phyloP scores from a whole-genome alignment of 306 rosid species.

The Prunus dulcis region DNA sequence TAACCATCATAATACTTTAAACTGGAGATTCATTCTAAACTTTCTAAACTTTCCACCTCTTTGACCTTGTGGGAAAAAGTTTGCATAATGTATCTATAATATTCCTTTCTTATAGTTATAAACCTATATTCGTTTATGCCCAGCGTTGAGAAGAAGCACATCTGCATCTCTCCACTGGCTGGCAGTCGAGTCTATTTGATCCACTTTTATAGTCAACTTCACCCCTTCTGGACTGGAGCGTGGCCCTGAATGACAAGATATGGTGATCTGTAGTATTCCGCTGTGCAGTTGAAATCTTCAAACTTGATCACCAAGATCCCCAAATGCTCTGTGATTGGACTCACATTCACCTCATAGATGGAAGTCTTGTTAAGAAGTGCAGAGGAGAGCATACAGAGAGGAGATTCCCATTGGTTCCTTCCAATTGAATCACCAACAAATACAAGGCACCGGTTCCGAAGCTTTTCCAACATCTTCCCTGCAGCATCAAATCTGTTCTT shows the following conservation, averaged over 20 bases:
- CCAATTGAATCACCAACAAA: slow-evolving; percentile 92
- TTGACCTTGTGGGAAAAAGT: too few species aligned
- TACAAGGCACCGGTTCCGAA: slow-evolving; percentile 46
- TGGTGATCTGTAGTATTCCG: slow-evolving; percentile 84
- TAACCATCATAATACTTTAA: background rate
- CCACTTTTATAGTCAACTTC: slow-evolving; percentile 59
- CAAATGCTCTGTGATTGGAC: slow-evolving; percentile 67
- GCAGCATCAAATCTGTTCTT: slow-evolving; percentile 62
- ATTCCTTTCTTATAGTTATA: background rate
- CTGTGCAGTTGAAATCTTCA: slow-evolving; percentile 72
- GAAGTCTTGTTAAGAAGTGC: slow-evolving; percentile 46
- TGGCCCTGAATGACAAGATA: slow-evolving; percentile 78
- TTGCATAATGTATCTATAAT: background rate
- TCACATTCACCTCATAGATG: slow-evolving; percentile 70
- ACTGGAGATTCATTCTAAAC: too few species aligned
- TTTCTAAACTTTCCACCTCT: background rate
- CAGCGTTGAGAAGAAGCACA: slow-evolving; percentile 73
- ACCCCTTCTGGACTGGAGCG: slow-evolving; percentile 60
- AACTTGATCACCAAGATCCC: slow-evolving; percentile 75
- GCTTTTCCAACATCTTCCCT: slow-evolving; percentile 60
- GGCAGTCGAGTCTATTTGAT: slow-evolving; percentile 69
- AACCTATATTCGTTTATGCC: slow-evolving; percentile 28
- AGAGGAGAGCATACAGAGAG: slow-evolving; percentile 80
- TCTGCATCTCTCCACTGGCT: slow-evolving; percentile 69
- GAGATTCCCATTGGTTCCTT: slow-evolving; percentile 93